Base-by-base conservation (phyloP, 164 flowering plant genomes). In the Liriodendron chinense region DNA sequence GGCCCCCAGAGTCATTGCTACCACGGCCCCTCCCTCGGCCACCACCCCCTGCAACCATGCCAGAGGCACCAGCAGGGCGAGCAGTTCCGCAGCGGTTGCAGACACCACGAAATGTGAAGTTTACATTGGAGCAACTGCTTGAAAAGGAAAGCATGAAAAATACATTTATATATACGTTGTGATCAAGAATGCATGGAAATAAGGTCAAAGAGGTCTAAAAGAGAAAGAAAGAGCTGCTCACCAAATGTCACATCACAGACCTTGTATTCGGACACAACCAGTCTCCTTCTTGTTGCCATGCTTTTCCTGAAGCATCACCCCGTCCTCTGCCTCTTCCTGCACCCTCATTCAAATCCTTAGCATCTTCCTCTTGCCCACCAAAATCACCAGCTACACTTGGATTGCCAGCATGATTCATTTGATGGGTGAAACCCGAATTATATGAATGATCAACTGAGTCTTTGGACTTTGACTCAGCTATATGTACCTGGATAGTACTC, bases 211-310 rank as follows among this genome's bases (percentile, higher is more conserved):
- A 3, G 22, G 14, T 9, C 57, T 72, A 76, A 65, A 88, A 80
- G 90, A 83, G 85, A 83, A 86, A 88, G 94, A 89, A 88, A 72
- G 89, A 88, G 97, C 94, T 84, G 95, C 99, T 94, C 98, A 94
- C 98, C 99, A 84, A 34, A 96, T 90, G 75, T 94, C 98, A 91
- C 86, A 91, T 91, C 91, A 94, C 98, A 94, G 98, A 96, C 99
- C 99, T 96, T 96, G 99, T 89, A 93, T 94, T 94, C 23, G 98
- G 92, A 85, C 98, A 96, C 85, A 80, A 0, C 99, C 99, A 96
- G 81, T 96, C 99, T 74, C 98, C 99, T 8, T 92, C 99, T 82
- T 96, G 97, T 75, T 92, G 95, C 99, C 99, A 94, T 75, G 96
- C 79, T 83, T 93, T 94, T 62, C 85, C 96, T 7, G 88, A 57